Evolutionary conservation across 2,329 filamentous ascomycete genomes (phyloP).

Genomic region (Cladosporium colombiae): DNA sequence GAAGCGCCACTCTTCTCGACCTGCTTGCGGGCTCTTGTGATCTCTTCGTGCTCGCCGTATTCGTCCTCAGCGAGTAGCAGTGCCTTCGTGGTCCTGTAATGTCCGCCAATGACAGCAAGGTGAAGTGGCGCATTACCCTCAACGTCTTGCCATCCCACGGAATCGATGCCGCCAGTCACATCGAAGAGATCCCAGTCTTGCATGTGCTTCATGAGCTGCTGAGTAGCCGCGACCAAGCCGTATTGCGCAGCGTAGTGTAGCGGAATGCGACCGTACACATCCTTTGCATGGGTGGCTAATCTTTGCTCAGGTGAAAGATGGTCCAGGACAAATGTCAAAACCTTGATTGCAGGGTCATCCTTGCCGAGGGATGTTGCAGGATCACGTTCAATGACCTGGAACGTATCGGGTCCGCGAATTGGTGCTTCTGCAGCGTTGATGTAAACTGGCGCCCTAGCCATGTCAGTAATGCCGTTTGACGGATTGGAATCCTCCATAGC

Average conservation of each 20-base stretch:
- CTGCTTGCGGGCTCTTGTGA: conserved; percentile 65
- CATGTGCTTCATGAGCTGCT: conserved; percentile 85
- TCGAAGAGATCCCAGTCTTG: conserved; percentile 87
- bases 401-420: conserved; percentile 59
- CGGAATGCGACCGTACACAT: conserved; percentile 79
- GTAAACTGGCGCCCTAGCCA: conserved; percentile 65
- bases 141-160: conserved; percentile 83
- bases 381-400: conserved; percentile 67
- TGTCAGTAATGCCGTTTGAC: conserved; percentile 30
- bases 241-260: conserved; percentile 95
- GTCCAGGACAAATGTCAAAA: conserved; percentile 66
- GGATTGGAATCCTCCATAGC: conserved; percentile 45
- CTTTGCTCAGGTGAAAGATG: conserved; percentile 68
- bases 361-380: conserved; percentile 58
- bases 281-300: conserved; percentile 65
- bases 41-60: conserved; percentile 30
- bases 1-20: conserved; percentile 85
- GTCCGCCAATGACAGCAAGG: conserved; percentile 87
- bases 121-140: conserved; percentile 91
- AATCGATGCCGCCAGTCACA: conserved; percentile 81
- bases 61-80: conserved; percentile 75
- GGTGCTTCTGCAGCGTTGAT: conserved; percentile 77
- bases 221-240: conserved; percentile 86
- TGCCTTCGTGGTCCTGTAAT: conserved; percentile 79
- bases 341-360: conserved; percentile 73